Conservation (phyloP, 2,329 filamentous ascomycete species). For the Stylonectria norvegica region DNA sequence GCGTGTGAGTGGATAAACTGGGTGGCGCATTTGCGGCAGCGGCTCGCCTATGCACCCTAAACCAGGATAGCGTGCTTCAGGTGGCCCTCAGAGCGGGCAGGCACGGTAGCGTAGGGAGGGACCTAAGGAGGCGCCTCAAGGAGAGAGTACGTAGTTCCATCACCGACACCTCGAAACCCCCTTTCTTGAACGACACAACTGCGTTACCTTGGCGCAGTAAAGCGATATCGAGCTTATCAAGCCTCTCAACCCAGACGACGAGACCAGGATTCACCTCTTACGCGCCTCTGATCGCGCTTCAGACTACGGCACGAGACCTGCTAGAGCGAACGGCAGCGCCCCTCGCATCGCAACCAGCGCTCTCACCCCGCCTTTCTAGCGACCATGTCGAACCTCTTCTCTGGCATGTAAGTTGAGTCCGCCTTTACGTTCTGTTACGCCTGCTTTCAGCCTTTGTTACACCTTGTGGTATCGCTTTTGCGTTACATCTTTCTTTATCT, state of each 20-base stretch:
- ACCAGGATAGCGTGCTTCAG: slow-evolving; percentile 26
- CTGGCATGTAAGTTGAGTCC: slow-evolving; percentile 54
- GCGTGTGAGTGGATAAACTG: slow-evolving; percentile 14
- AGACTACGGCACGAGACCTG: background rate
- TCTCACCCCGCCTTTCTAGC: slow-evolving; percentile 23
- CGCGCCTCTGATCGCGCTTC: background rate
- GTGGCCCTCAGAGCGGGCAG: slow-evolving; percentile 18
- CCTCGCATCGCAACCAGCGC: slow-evolving; percentile 16
- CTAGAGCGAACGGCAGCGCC: background rate
- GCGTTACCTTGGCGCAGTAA: slow-evolving; percentile 10
- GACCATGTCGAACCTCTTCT: slow-evolving; percentile 59
- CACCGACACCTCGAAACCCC: slow-evolving; percentile 22
- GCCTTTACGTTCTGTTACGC: slow-evolving; percentile 12
- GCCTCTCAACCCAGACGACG: slow-evolving; percentile 2
- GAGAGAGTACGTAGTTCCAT: slow-evolving; percentile 24
- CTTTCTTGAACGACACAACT: slow-evolving; percentile 20
- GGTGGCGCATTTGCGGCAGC: slow-evolving; percentile 15
- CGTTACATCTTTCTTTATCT: too few species aligned
- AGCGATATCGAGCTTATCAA: slow-evolving; percentile 16
- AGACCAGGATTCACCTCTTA: too few species aligned
- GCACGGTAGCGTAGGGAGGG: background rate
- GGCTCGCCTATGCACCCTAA: slow-evolving; percentile 13
- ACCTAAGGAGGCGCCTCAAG: slow-evolving; percentile 10
- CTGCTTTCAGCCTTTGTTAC: too few species aligned
- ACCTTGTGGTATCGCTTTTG: background rate